phyloP scores from a whole-genome alignment of 768 basidiomycete species.

The Lactarius psammicola region DNA sequence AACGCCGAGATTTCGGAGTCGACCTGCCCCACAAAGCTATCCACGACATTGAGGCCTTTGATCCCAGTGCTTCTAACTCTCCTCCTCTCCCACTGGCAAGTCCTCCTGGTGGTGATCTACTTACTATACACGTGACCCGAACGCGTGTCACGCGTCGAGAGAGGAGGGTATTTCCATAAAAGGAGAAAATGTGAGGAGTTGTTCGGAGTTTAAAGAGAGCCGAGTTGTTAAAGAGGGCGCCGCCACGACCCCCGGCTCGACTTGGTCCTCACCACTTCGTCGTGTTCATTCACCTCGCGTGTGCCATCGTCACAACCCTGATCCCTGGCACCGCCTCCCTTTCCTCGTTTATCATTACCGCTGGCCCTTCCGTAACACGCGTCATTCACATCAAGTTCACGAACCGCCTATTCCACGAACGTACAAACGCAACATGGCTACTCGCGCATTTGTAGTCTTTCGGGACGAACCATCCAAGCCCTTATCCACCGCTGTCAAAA shows the following conservation, averaged over 20 bases:
- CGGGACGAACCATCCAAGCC: slow-evolving; percentile 50
- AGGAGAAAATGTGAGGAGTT: slow-evolving; percentile 1
- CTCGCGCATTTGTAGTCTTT: slow-evolving; percentile 62
- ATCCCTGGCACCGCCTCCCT: slow-evolving; percentile 24
- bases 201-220: slow-evolving; percentile 28
- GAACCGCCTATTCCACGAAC: slow-evolving; percentile 17
- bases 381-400: slow-evolving; percentile 26
- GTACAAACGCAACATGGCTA: slow-evolving; percentile 45
- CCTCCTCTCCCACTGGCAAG: neutral
- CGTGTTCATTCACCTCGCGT: slow-evolving; percentile 25
- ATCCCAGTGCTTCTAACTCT: neutral
- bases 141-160: slow-evolving; percentile 29
- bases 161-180: slow-evolving; percentile 18
- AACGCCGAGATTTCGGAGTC: slow-evolving; percentile 1
- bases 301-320: slow-evolving; percentile 21
- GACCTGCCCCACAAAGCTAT: neutral
- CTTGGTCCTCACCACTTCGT: slow-evolving; percentile 21
- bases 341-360: slow-evolving; percentile 8
- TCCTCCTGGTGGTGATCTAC: no score
- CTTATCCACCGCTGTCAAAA: slow-evolving; percentile 36
- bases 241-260: slow-evolving; percentile 1
- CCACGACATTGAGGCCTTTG: neutral
- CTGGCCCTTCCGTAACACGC: slow-evolving; percentile 15
- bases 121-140: slow-evolving; percentile 23
- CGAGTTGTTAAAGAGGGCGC: slow-evolving; percentile 24